Evolutionary conservation across 768 basidiomycete genomes (phyloP), one percentile per base, ranked within the genome.

Genomic region (Piloderma croceum): DNA sequence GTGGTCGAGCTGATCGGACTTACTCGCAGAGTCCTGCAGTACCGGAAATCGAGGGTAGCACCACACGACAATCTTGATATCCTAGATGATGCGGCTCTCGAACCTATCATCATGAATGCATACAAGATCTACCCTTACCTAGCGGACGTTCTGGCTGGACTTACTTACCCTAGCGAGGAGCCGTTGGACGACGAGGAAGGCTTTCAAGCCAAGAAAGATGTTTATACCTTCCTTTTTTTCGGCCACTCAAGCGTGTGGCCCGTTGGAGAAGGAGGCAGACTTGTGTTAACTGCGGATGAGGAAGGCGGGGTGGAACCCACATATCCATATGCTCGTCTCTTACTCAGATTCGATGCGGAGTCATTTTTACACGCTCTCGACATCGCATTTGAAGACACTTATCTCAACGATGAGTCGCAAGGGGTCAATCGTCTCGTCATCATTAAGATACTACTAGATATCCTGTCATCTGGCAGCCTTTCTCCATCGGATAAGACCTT

Each of bases 61-160:
- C 53, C 49, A n/a, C 24, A 51, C 22, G 56, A 60, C 11, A 53
- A 60, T 17, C 62, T 61, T 15, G 53, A 52, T 15, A 48, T 58
- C 22, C 43, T 56, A 29, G 58, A 57, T 38, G 68, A 73, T 34
- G 45, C 56, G 23, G 50, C 56, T 5, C 65, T 82, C 44, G 86
- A 87, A 46, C 61, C 70, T 6, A 60, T 71, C 31, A 73, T 83
- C 20, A 61, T 83, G 18, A 80, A 88, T 54, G 87, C 94, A 3
- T 90, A 93, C 70, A 94, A 92, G 65, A 73, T 97, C 35, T 98
- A 84, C 54, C 81, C 87, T 0, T 98, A 93, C 58, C 70, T 99
- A 22, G 80, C 83, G 29, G 76, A 85, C 40, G 69, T 81, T 33
- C 70, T 97, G 15, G 81, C 82, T 22, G 94, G 94, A 3, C 70